phyloP scores from a whole-genome alignment of 2,329 filamentous ascomycete species.

The Colletotrichum coccodes region DNA sequence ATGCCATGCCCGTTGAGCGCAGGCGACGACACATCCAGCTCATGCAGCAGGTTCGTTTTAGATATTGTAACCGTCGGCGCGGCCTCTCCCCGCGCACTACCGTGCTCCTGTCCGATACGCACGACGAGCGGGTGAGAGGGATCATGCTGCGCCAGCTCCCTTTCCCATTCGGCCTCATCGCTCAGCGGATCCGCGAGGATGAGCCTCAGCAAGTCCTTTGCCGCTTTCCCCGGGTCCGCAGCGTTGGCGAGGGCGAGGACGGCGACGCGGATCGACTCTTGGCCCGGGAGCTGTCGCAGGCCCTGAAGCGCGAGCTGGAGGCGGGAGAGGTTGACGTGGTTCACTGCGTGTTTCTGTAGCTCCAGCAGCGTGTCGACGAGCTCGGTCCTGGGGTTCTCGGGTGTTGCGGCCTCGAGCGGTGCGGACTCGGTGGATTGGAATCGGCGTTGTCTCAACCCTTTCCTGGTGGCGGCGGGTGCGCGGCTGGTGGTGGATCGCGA shows the following conservation, averaged over 20 bases:
- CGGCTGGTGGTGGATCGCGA: background rate
- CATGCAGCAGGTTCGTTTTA: slow-evolving; percentile 56
- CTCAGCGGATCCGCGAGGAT: slow-evolving; percentile 77
- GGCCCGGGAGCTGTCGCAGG: slow-evolving; percentile 64
- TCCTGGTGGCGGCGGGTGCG: background rate
- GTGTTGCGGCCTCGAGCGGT: slow-evolving; percentile 3
- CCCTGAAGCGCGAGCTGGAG: slow-evolving; percentile 78
- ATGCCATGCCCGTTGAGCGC: slow-evolving; percentile 69
- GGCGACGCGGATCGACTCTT: slow-evolving; percentile 68
- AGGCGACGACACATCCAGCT: slow-evolving; percentile 72
- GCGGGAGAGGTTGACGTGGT: slow-evolving; percentile 74
- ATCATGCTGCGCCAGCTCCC: slow-evolving; percentile 63
- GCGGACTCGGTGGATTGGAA: slow-evolving; percentile 22
- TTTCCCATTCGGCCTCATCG: slow-evolving; percentile 73
- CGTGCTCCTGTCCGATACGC: slow-evolving; percentile 44
- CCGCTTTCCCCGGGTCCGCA: slow-evolving; percentile 54
- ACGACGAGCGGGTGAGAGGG: slow-evolving; percentile 70
- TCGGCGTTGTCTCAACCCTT: slow-evolving; percentile 9
- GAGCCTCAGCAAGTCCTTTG: slow-evolving; percentile 74
- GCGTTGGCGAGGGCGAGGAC: slow-evolving; percentile 60
- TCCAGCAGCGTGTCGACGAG: slow-evolving; percentile 68
- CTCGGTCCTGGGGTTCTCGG: slow-evolving; percentile 55
- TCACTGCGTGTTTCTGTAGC: slow-evolving; percentile 69
- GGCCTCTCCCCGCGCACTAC: background rate
- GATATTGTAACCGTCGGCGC: slow-evolving; percentile 31